These are phyloP conservation scores for Ophiostoma piceae DNA, from an alignment of 2,329 filamentous ascomycete genomes.

Conservation along the genomic window DNA sequence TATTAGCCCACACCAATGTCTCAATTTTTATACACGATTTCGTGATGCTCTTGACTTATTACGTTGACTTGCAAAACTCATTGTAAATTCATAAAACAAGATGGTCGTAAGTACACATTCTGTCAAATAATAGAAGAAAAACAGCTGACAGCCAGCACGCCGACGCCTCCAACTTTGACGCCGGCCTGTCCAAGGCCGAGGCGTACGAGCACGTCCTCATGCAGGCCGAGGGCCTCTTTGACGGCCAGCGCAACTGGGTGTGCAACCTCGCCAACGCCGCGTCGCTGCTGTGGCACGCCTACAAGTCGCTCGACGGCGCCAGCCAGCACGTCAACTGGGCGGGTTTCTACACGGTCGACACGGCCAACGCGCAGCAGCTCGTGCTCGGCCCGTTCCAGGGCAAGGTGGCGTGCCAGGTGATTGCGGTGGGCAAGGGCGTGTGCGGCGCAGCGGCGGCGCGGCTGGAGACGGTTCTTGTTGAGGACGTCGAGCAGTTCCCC, in stretches of 20 bases:
- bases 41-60: neutral
- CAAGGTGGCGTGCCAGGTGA: conserved; percentile 73
- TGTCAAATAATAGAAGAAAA: too few species aligned
- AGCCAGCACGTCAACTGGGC: conserved; percentile 71
- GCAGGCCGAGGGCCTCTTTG: conserved; percentile 63
- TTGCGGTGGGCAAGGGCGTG: conserved; percentile 67
- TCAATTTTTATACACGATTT: conserved; percentile 7
- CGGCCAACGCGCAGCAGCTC: conserved; percentile 41
- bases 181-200: conserved; percentile 62
- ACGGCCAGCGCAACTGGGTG: conserved; percentile 76
- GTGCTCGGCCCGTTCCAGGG: conserved; percentile 78
- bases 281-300: conserved; percentile 73
- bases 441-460: conserved; percentile 65
- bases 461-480: conserved; percentile 58
- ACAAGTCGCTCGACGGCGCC: conserved; percentile 63
- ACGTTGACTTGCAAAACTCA: neutral
- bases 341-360: conserved; percentile 67
- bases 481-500: conserved; percentile 67
- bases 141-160: conserved; percentile 57
- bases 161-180: conserved; percentile 67
- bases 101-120: conserved; percentile 22
- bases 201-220: conserved; percentile 69
- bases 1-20: neutral
- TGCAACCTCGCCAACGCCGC: conserved; percentile 70
- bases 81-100: neutral